Evolutionary conservation across 768 basidiomycete genomes (phyloP).

Genomic region (Steccherinum ochraceum): DNA sequence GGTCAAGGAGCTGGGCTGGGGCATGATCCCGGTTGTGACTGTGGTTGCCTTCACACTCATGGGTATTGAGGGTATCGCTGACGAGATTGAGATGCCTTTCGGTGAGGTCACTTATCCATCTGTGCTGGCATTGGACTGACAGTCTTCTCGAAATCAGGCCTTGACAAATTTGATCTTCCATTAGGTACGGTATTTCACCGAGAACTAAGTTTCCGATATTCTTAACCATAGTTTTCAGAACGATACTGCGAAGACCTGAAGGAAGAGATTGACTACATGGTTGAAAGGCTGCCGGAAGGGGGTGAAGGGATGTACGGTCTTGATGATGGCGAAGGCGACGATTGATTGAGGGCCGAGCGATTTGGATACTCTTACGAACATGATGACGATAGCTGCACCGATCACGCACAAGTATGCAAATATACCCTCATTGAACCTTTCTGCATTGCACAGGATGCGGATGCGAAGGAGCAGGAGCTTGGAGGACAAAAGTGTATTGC

Average conservation of each 20-base stretch:
- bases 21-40: constrained; percentile 78
- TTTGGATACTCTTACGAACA: neutral
- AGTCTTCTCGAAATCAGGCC: constrained; percentile 2
- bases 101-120: constrained; percentile 56
- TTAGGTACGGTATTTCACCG: constrained; percentile 42
- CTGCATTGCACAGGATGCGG: too few species aligned
- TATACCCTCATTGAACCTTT: too few species aligned
- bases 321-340: constrained; percentile 80
- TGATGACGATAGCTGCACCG: too few species aligned
- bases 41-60: constrained; percentile 87
- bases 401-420: too few species aligned
- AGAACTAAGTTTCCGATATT: neutral
- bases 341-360: constrained; percentile 42
- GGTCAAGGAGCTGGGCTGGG: constrained; percentile 77
- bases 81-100: constrained; percentile 94
- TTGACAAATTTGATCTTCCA: constrained; percentile 64
- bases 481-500: too few species aligned
- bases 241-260: constrained; percentile 82
- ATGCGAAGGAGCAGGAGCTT: too few species aligned
- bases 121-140: too few species aligned
- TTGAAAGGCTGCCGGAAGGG: constrained; percentile 64
- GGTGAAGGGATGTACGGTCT: constrained; percentile 67
- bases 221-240: constrained; percentile 41
- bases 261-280: constrained; percentile 79
- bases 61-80: constrained; percentile 94